Conservation (phyloP, 805 yeast species). For the Lachancea lanzarotensis region DNA sequence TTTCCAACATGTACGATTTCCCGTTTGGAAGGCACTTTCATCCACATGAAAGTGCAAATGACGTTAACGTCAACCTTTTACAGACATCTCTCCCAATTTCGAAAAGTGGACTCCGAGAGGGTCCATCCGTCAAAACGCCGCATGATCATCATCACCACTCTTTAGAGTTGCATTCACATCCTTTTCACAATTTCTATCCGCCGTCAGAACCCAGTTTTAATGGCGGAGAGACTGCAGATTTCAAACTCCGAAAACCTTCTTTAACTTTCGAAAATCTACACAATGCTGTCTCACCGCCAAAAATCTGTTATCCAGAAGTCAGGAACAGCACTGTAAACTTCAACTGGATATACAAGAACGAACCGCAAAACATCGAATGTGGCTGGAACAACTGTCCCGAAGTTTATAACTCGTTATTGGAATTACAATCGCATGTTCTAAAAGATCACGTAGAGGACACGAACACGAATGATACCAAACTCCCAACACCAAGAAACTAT, state of each 20-base stretch:
- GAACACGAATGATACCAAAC: constrained; percentile 4
- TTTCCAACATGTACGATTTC: constrained; percentile 30
- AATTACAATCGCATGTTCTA: constrained; percentile 47
- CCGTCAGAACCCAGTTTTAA: not conserved
- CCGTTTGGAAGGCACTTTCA: constrained; percentile 29
- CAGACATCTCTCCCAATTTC: constrained; percentile 3
- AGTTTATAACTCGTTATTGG: constrained; percentile 34
- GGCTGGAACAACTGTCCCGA: constrained; percentile 64
- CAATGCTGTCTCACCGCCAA: constrained; percentile 4
- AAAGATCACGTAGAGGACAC: constrained; percentile 40
- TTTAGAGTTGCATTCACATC: constrained; percentile 12
- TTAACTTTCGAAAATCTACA: constrained; percentile 4
- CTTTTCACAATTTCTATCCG: not conserved
- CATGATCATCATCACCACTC: constrained; percentile 36
- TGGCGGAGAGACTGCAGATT: constrained; percentile 2
- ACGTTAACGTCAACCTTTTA: constrained; percentile 1
- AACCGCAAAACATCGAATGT: constrained; percentile 38
- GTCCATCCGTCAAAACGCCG: constrained; percentile 20
- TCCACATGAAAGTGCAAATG: constrained; percentile 2
- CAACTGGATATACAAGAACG: constrained; percentile 36
- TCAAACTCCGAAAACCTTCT: not conserved
- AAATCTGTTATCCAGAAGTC: not conserved
- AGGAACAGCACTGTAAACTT: constrained; percentile 32
- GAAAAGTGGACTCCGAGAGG: not conserved
- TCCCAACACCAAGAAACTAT: constrained; percentile 8